Conservation (phyloP, 306 rosid species). For the Citrullus amarus region DNA sequence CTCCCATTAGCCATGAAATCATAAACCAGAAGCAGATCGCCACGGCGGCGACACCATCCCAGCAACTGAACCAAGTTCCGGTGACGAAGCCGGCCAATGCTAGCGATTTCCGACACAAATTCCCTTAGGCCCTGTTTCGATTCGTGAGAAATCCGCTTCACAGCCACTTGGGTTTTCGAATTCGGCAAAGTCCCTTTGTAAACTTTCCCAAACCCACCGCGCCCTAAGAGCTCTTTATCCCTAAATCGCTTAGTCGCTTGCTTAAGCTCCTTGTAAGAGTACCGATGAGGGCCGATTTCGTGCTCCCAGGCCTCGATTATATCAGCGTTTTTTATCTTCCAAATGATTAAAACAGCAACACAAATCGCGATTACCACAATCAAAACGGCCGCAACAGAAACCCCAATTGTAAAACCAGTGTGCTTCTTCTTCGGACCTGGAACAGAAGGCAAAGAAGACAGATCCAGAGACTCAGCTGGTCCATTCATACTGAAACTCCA, state of each 20-base stretch:
- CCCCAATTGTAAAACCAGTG: slow-evolving; percentile 22
- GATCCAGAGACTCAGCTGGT: slow-evolving; percentile 37
- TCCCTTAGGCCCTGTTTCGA: slow-evolving; percentile 74
- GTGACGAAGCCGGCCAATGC: slow-evolving; percentile 74
- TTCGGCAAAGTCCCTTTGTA: slow-evolving; percentile 57
- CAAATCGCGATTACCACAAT: slow-evolving; percentile 17
- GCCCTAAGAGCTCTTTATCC: slow-evolving; percentile 58
- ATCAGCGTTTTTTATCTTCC: slow-evolving; percentile 51
- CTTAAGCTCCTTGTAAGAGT: slow-evolving; percentile 63
- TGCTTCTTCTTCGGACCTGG: slow-evolving; percentile 50
- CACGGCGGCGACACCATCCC: slow-evolving; percentile 74
- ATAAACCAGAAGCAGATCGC: slow-evolving; percentile 63
- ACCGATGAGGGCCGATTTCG: slow-evolving; percentile 79
- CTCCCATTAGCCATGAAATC: slow-evolving; percentile 82
- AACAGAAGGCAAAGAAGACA: slow-evolving; percentile 46
- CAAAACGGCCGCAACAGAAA: slow-evolving; percentile 20
- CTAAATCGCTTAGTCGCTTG: slow-evolving; percentile 57
- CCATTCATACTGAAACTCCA: slow-evolving; percentile 78
- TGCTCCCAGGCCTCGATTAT: slow-evolving; percentile 72
- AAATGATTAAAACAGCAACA: slow-evolving; percentile 22
- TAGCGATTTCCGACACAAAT: slow-evolving; percentile 72
- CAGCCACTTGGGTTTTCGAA: slow-evolving; percentile 49
- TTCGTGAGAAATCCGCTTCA: slow-evolving; percentile 64
- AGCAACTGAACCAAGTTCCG: slow-evolving; percentile 57
- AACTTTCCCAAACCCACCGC: slow-evolving; percentile 72